Base-by-base conservation (phyloP, 1,284 basidiomycete genomes). In the Termitomyces sp. region DNA sequence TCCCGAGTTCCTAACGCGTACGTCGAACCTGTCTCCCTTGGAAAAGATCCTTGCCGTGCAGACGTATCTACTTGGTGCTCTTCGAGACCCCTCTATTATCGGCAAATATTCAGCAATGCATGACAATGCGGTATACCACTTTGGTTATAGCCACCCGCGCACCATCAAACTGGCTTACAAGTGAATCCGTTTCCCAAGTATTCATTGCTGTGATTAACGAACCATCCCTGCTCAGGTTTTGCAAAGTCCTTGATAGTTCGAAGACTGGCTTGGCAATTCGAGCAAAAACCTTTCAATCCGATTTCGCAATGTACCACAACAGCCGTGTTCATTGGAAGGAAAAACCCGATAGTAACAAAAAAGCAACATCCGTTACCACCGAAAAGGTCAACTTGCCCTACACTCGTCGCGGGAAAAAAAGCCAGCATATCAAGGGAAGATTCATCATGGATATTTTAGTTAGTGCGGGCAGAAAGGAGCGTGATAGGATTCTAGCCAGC, bases 101-200 rank as follows among this genome's bases (percentile, higher is more conserved):
- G 82, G 83, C 1, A 72, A 65, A 43, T 86, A 84, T 60, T 82
- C 80, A 1, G 75, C 66, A 2, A 77, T 77, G 66, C 83, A 85
- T 64, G 76, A 83, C 42, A 72, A 73, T 41, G 69, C 79, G 1
- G 72, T 75, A 0, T 84, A 83, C 54, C 63, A 58, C 1, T 53
- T 70, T 1, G 84, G 84, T 0, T 84, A 84, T 55, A 37, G 33
- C 0, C 68, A 81, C 58, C 57, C 60, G 0, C 68, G 76, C 11
- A 82, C 83, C 0, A 72, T 78, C 8, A 70, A 74, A 3, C 68
- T 86, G 3, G 83, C 80, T 0, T 80, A 83, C 57, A 81, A 83
- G 83, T 84, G 55, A 58, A 79, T 70, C 8, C 13, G 8, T 26
- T 44, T 40, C 30, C 16, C n/a, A 34, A n/a, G n/a, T 16, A 18